Conservation (phyloP, 129 eudicot genomes). For the Centrapalus pauciflorus region DNA sequence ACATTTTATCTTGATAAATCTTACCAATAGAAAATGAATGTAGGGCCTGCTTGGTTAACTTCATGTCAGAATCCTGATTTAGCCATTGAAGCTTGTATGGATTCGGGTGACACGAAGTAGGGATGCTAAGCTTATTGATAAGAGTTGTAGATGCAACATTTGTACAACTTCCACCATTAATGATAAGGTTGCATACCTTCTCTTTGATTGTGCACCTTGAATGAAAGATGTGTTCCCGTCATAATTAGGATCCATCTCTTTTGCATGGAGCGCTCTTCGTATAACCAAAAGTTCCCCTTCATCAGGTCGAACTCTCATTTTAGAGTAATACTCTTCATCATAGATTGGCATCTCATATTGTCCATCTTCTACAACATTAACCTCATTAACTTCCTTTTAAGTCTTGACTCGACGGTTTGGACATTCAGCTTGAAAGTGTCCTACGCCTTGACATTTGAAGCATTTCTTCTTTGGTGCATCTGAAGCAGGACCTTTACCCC, state of each 20-base stretch:
- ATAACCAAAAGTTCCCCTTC: no score
- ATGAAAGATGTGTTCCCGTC: no score
- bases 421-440: background rate
- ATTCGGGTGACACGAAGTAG: no score
- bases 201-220: no score
- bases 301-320: background rate
- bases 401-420: constrained; percentile 3
- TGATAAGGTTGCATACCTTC: no score
- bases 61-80: background rate
- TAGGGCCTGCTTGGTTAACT: background rate
- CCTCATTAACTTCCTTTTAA: background rate
- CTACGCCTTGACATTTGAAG: constrained; percentile 13
- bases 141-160: no score
- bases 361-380: background rate
- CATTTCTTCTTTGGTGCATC: constrained; percentile 2
- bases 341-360: background rate
- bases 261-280: no score
- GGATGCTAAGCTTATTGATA: no score
- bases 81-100: no score
- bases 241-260: no score
- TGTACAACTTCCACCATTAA: no score
- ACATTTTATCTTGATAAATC: background rate
- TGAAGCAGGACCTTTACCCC: background rate
- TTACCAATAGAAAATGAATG: background rate
- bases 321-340: background rate